Conservation (phyloP, 805 yeast genomes). For the Candida michaelii region DNA sequence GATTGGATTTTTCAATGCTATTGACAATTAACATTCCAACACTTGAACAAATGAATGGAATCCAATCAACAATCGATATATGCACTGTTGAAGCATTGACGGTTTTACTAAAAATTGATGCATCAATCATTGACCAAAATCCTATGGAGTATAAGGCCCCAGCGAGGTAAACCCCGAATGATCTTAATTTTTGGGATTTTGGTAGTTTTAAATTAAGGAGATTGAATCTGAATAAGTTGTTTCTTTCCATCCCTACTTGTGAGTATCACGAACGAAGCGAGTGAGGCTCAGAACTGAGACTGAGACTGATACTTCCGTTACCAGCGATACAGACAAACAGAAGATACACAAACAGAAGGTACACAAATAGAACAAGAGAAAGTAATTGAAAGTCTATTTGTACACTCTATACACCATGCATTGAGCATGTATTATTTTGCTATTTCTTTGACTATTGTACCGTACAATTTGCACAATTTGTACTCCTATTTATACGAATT, state of each 20-base stretch:
- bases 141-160: slow-evolving; percentile 82
- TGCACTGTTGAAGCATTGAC: slow-evolving; percentile 85
- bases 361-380: too few relatives aligned
- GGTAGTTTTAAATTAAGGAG: slow-evolving; percentile 57
- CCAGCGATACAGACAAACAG: too few relatives aligned
- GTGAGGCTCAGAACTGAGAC: neutral
- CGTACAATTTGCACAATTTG: too few relatives aligned
- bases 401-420: too few relatives aligned
- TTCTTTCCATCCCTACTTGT: slow-evolving; percentile 34
- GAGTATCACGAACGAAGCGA: neutral
- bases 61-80: slow-evolving; percentile 92
- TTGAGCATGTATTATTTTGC: too few relatives aligned
- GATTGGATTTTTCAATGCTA: slow-evolving; percentile 65
- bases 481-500: too few relatives aligned
- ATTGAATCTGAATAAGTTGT: slow-evolving; percentile 63
- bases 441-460: too few relatives aligned
- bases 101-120: slow-evolving; percentile 80
- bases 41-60: slow-evolving; percentile 85
- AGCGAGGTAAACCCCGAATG: slow-evolving; percentile 73
- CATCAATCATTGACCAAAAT: slow-evolving; percentile 86
- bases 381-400: too few relatives aligned
- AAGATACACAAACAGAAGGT: too few relatives aligned
- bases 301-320: too few relatives aligned
- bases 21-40: slow-evolving; percentile 85
- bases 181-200: slow-evolving; percentile 65